Evolutionary conservation across 2,329 filamentous ascomycete species (phyloP).

Genomic region (Calonectria pseudoreteaudii): DNA sequence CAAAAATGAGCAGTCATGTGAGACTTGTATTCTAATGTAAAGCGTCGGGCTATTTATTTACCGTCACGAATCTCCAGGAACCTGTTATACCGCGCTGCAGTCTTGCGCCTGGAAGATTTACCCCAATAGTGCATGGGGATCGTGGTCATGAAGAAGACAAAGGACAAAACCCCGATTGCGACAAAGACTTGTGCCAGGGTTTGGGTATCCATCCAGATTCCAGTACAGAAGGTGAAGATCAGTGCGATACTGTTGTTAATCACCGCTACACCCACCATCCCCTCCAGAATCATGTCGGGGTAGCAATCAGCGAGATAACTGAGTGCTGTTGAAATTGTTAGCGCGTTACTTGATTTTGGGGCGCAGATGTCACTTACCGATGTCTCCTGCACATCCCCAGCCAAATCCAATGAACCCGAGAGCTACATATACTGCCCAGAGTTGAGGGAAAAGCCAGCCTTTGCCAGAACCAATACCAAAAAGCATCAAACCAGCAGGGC

Average conservation of each 20-base stretch:
- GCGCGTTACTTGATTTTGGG: neutral
- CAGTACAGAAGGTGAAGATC: constrained; percentile 23
- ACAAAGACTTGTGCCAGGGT: constrained; percentile 20
- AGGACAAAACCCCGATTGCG: constrained; percentile 17
- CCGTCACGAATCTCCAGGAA: constrained; percentile 19
- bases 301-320: constrained; percentile 25
- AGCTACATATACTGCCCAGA: constrained; percentile 15
- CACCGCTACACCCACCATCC: constrained; percentile 24
- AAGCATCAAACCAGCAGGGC: constrained; percentile 14
- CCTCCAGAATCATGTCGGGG: constrained; percentile 23
- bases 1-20: neutral
- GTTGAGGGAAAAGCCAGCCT: constrained; percentile 21
- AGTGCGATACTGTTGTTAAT: constrained; percentile 25
- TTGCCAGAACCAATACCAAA: constrained; percentile 19
- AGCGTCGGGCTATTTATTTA: neutral
- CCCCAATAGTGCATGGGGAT: constrained; percentile 19
- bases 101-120: constrained; percentile 18
- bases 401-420: constrained; percentile 24
- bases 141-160: constrained; percentile 21
- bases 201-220: constrained; percentile 25
- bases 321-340: neutral
- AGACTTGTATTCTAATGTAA: neutral
- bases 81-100: constrained; percentile 2
- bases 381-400: constrained; percentile 23
- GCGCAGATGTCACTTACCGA: neutral